These are phyloP conservation scores for Aspergillus texensis DNA, from an alignment of 2,329 filamentous ascomycete species.

Conservation along the genomic window DNA sequence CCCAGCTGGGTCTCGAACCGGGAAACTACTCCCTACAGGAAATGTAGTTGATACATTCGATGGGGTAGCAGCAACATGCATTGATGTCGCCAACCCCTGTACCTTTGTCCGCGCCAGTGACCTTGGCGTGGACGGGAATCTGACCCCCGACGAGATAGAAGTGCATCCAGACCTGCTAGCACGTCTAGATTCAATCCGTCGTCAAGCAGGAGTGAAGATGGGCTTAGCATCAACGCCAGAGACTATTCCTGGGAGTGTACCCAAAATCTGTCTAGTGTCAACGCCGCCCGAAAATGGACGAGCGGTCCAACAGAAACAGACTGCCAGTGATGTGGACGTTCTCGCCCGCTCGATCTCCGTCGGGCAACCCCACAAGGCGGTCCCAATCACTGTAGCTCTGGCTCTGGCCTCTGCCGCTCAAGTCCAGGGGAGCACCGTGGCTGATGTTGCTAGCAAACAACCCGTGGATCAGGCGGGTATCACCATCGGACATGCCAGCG, in stretches of 20 bases:
- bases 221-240: slow-evolving; percentile 54
- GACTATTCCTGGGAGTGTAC: slow-evolving; percentile 57
- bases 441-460: slow-evolving; percentile 30
- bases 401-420: slow-evolving; percentile 54
- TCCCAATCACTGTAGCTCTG: slow-evolving; percentile 59
- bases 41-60: slow-evolving; percentile 56
- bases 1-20: slow-evolving; percentile 67
- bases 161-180: slow-evolving; percentile 46
- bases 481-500: slow-evolving; percentile 51
- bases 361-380: slow-evolving; percentile 55
- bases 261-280: slow-evolving; percentile 64
- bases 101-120: slow-evolving; percentile 62
- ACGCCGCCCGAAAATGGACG: slow-evolving; percentile 15
- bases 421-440: slow-evolving; percentile 45
- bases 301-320: slow-evolving; percentile 19
- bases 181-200: slow-evolving; percentile 60
- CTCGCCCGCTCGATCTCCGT: too few relatives aligned
- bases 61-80: slow-evolving; percentile 56
- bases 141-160: slow-evolving; percentile 39
- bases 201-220: slow-evolving; percentile 62
- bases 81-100: slow-evolving; percentile 67
- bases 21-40: slow-evolving; percentile 63
- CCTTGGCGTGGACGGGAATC: slow-evolving; percentile 43
- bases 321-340: too few relatives aligned
- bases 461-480: slow-evolving; percentile 39